Percentiles rank a stretch among this genome's conserved stretches.
Evolutionary conservation across 2,329 filamentous ascomycete species (phyloP).

Genomic region (Colletotrichum euphorbiae): DNA sequence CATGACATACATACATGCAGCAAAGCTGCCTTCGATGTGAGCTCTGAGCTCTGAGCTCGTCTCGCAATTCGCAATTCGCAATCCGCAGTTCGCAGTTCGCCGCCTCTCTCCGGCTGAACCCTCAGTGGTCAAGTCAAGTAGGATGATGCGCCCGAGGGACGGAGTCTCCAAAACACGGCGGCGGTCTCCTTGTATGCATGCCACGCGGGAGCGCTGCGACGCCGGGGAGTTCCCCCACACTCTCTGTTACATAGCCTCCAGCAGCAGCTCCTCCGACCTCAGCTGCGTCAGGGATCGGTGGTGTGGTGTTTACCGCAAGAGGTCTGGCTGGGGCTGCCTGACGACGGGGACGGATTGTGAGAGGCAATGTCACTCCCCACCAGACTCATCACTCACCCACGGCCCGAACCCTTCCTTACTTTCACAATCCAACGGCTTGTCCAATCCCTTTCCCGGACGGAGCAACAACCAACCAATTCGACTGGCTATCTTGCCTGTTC

Average conservation of each 20-base stretch:
- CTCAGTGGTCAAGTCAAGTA: neutral
- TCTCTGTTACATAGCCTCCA: slow-evolving; percentile 2
- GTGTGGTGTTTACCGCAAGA: neutral
- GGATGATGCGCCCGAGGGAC: slow-evolving; percentile 28
- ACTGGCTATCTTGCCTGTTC: no score
- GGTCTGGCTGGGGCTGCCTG: neutral
- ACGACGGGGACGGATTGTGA: neutral
- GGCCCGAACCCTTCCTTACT: no score
- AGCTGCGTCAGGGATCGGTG: slow-evolving; percentile 6
- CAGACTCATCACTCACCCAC: neutral
- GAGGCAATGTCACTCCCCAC: neutral
- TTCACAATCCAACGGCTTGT: no score
- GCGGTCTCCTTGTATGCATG: slow-evolving; percentile 27
- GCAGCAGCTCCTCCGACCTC: no score
- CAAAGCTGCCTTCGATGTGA: neutral
- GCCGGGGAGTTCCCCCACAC: slow-evolving; percentile 37
- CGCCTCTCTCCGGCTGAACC: slow-evolving; percentile 6
- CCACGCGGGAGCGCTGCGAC: slow-evolving; percentile 29
- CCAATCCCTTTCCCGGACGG: no score
- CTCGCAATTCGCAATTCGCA: slow-evolving; percentile 15
- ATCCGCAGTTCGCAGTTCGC: slow-evolving; percentile 21
- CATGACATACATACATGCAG: neutral
- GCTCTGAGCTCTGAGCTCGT: neutral
- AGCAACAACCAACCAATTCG: no score
- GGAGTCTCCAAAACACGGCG: slow-evolving; percentile 1